Percentiles rank a stretch among this genome's conserved stretches.
Conservation (phyloP, 495 filamentous ascomycete species). For the Xylaria sp. region DNA sequence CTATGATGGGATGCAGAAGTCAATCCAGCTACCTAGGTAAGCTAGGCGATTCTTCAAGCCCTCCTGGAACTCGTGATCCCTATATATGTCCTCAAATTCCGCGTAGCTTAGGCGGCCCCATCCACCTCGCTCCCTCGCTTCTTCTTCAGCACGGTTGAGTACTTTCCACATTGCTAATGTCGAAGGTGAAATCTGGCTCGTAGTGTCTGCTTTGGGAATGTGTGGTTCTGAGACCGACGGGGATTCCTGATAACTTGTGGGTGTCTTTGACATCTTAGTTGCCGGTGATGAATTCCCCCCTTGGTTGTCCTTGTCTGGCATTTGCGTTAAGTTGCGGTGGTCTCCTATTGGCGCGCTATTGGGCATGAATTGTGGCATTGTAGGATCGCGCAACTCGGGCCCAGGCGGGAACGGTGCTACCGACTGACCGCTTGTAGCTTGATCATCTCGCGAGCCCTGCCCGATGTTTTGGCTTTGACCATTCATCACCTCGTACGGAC, state of each 20-base stretch:
- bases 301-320: constrained; percentile 11
- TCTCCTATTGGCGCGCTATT: constrained; percentile 42
- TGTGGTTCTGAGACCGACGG: constrained; percentile 17
- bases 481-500: not conserved
- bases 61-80: constrained; percentile 60
- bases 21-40: constrained; percentile 85
- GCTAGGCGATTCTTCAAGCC: constrained; percentile 62
- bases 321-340: constrained; percentile 29
- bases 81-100: constrained; percentile 78
- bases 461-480: not conserved
- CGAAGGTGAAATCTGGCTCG: constrained; percentile 33
- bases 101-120: constrained; percentile 73
- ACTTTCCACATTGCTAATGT: constrained; percentile 58
- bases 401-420: not conserved
- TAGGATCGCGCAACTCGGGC: constrained; percentile 61
- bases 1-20: constrained; percentile 67
- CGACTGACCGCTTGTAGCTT: not conserved
- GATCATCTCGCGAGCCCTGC: not conserved
- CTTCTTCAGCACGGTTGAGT: constrained; percentile 67
- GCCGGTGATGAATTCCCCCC: constrained; percentile 49
- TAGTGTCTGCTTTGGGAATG: constrained; percentile 17
- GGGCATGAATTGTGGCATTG: constrained; percentile 73
- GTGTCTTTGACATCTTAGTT: constrained; percentile 35
- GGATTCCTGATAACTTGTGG: not conserved
- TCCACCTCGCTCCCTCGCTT: constrained; percentile 71